Base-by-base conservation (phyloP, 169 alveolate species). In the Eimeria maxima region DNA sequence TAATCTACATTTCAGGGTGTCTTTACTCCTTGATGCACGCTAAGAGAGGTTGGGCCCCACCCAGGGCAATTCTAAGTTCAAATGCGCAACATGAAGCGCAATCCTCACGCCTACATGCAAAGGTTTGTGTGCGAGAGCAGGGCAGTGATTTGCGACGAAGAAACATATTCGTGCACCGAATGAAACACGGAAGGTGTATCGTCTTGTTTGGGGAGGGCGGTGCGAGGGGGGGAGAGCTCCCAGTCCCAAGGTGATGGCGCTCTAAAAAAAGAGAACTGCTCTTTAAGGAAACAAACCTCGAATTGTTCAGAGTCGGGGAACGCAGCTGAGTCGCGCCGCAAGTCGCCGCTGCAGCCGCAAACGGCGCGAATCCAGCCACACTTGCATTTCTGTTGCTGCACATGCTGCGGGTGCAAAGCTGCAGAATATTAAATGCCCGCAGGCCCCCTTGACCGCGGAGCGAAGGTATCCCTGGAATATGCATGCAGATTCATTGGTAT, bases 251-350 rank as follows among this genome's bases (percentile, higher is more conserved):
- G 53, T 8, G 29, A 38, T 73, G 27, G 53, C n/a, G 13, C 83
- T 73, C 83, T 73, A 78, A 44, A 50, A 50, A 78, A 76, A 78
- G 88, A 44, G 42, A 38, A 45, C 88, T 78, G 88, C 88, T 76
- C 87, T 78, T 78, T 20, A 42, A 78, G 88, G 88, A 78, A 47
- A 78, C 67, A 78, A 78, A 78, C 88, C 65, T 78, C 88, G 88
- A 44, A 78, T 63, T 78, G 33, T 45, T 3, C 42, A 47, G 88
- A n/a, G 38, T 45, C 60, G 45, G 53, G 65, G 88, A 47, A 24
- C 60, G 88, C 67, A 44, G 88, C 88, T 50, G 20, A 78, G 27
- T 44, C 44, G 65, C 88, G 67, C 65, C 88, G 65, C 88, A 78
- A 24, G 24, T 38, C n/a, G 88, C 60, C 8, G 88, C n/a, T 50